Evolutionary conservation across 768 basidiomycete genomes (phyloP), one percentile per base, ranked within the genome.

Genomic region (Grammothele lineata): DNA sequence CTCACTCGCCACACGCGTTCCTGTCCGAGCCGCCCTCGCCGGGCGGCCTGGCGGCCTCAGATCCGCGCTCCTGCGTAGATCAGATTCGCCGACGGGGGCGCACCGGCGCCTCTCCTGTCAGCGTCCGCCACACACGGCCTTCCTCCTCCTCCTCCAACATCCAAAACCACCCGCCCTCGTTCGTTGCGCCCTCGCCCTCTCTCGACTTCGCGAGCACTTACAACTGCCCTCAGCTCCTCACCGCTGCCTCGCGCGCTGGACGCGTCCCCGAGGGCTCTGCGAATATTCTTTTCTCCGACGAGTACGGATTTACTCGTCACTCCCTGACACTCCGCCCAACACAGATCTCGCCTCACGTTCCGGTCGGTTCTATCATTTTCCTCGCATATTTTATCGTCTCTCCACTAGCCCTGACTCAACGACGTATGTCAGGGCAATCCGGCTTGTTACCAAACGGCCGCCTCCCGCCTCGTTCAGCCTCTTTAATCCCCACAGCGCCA

Each of bases 61-160:
- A n/a, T n/a, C n/a, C n/a, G n/a, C n/a, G n/a, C n/a, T n/a, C n/a
- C n/a, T n/a, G n/a, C 14, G 17, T 27, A 32, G 40, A 21, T 27
- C 26, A 48, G 45, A 51, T 47, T 45, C 36, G n/a, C n/a, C n/a
- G n/a, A n/a, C 35, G 27, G 19, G 45, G 18, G 25, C 23, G 8
- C 24, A 34, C 26, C 40, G 30, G 34, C 50, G 43, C 41, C 8
- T 14, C 8, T 14, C 27, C 14, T 47, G 51, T 53, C 48, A 56
- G 34, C 48, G 27, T 56, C 60, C 48, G 60, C 43, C 38, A 53
- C 54, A 18, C 49, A 50, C 37, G 60, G 58, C 25, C 54, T 38
- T 48, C 50, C 40, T 53, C 49, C 47, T 55, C 54, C 56, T 45
- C 49, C 55, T 53, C 44, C 53, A 43, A 42, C 18, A 41, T 3